Base-by-base conservation (phyloP, 2,329 filamentous ascomycete genomes). In the Pseudocercospora fijiensis region DNA sequence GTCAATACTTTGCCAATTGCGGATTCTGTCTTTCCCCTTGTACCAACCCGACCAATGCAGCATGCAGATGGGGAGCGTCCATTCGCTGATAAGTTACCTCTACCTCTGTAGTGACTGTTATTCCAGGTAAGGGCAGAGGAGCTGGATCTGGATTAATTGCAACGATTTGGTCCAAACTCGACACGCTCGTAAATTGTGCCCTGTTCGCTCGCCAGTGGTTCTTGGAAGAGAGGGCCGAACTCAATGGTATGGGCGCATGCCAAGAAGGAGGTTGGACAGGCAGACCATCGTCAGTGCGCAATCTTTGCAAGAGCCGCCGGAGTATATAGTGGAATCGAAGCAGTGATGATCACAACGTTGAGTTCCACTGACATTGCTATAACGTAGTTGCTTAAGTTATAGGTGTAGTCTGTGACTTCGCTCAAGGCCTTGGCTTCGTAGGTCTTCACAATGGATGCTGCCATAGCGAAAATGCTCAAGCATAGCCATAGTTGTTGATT, bases 281-380 rank as follows among this genome's bases (percentile, higher is more conserved):
- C 60, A 51, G 61, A 57, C 64, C 16, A 11, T 62, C 26, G n/a
- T 47, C n/a, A 6, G 10, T 30, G 51, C 33, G 24, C 9, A 47
- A 28, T 24, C 13, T 55, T 33, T 47, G 26, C 47, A 13, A 49
- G 13, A 41, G 57, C 2, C 71, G 70, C 13, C 73, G 69, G 1
- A 75, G 60, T 3, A n/a, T n/a, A n/a, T n/a, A 74, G 61, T 2
- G 73, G 73, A 4, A 74, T 66, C 0, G 73, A 72, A 9, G 73
- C 69, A 24, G 70, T 67, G 33, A 74, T 72, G 41, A 75, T 74
- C 55, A 75, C 73, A 24, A 74, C 81, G 62, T 75, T 75, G 37
- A 74, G 67, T 60, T 75, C 73, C 57, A 75, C 63, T 3, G 68
- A 68, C 11, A 74, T 63, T 67, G 71, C 72, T 41, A 73, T 68